Conservation (phyloP, 768 basidiomycete species). For the Rhodotorula sphaerocarpa region DNA sequence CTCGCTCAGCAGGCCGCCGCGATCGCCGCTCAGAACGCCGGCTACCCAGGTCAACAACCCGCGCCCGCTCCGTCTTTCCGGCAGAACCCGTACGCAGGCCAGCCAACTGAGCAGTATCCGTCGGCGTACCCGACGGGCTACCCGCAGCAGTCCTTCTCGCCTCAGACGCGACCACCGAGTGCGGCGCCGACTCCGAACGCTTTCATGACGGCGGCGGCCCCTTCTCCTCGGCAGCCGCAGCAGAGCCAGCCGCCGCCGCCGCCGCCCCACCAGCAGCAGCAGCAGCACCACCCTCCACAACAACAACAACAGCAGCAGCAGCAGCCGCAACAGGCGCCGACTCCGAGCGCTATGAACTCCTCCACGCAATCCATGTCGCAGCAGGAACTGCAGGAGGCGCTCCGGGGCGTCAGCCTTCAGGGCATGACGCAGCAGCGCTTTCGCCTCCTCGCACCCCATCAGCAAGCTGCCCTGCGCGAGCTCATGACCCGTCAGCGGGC, state of each 20-base stretch:
- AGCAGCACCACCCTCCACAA: no score
- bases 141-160: neutral
- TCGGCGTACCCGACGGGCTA: conserved; percentile 2
- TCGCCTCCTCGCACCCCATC: conserved; percentile 2
- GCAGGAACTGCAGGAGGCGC: conserved; percentile 2
- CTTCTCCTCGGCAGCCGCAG: no score
- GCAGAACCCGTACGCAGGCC: no score
- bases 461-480: conserved; percentile 23
- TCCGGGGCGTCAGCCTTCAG: conserved; percentile 6
- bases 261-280: no score
- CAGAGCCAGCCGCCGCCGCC: no score
- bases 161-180: no score
- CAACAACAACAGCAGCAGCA: conserved; percentile 8
- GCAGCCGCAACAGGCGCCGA: neutral
- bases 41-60: neutral
- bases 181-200: no score
- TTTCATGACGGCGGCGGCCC: no score
- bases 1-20: conserved; percentile 9
- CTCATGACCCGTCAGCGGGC: conserved; percentile 2
- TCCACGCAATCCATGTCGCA: neutral
- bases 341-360: neutral
- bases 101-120: no score
- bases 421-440: conserved; percentile 25
- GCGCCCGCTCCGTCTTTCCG: no score
- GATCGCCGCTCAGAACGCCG: neutral